Conservation (phyloP, 345 rosid genomes). For the Ceriops tagal region DNA sequence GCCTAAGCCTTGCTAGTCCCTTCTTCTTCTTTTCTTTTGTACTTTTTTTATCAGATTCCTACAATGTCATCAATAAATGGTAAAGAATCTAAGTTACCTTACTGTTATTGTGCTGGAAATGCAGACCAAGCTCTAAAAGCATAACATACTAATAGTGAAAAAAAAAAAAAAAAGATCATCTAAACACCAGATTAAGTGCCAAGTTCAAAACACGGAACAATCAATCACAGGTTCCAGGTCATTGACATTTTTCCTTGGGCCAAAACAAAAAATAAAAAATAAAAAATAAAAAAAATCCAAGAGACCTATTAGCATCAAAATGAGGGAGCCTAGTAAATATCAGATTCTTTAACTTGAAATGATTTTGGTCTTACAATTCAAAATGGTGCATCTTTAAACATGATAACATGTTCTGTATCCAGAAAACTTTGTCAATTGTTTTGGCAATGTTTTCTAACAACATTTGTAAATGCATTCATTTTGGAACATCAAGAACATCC, state of each 20-base stretch:
- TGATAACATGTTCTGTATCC: no score
- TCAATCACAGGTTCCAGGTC: no score
- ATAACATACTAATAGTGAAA: no score
- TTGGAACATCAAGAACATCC: neutral
- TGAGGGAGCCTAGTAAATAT: neutral
- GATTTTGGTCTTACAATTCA: neutral
- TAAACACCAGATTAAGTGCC: no score
- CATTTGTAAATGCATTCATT: no score
- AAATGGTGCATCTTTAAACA: neutral
- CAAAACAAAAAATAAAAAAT: neutral
- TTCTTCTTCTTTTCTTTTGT: slow-evolving; percentile 66
- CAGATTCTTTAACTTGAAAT: no score
- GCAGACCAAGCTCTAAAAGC: neutral
- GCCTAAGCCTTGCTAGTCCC: slow-evolving; percentile 49
- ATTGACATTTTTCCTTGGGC: neutral
- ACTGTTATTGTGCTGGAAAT: neutral
- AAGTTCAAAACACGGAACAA: no score
- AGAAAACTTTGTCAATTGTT: no score
- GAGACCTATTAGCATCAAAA: neutral
- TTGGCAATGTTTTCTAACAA: no score
- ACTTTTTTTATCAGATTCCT: slow-evolving; percentile 39
- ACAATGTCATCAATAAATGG: neutral
- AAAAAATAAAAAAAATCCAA: neutral
- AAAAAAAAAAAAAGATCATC: no score
- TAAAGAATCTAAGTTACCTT: neutral